phyloP scores from a whole-genome alignment of 768 basidiomycete genomes.

The Tricholoma terreum region DNA sequence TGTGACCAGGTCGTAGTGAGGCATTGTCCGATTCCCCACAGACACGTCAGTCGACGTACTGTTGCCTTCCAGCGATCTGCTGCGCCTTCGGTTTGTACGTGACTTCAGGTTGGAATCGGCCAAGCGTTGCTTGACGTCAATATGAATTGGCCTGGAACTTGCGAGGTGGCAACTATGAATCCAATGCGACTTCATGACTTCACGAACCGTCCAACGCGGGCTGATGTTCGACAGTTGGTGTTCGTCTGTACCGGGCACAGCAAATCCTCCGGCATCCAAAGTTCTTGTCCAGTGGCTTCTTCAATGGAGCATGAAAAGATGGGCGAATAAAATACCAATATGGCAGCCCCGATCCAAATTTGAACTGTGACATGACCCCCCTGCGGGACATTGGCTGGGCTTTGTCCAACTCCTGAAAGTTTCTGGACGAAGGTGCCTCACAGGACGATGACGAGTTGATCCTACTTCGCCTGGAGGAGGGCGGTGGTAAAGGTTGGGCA shows the following conservation, averaged over 20 bases:
- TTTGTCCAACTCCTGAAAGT: slow-evolving; percentile 1
- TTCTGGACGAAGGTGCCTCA: not conserved
- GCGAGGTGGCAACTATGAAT: slow-evolving; percentile 53
- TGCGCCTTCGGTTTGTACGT: slow-evolving; percentile 61
- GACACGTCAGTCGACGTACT: slow-evolving; percentile 35
- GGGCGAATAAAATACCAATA: slow-evolving; percentile 39
- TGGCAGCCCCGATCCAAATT: slow-evolving; percentile 78
- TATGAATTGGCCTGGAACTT: slow-evolving; percentile 53
- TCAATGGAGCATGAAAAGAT: not conserved
- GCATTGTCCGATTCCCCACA: too few species aligned
- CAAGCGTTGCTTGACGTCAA: slow-evolving; percentile 60
- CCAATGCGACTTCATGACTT: slow-evolving; percentile 44
- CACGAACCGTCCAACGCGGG: slow-evolving; percentile 77
- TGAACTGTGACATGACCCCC: slow-evolving; percentile 2
- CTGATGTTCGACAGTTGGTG: slow-evolving; percentile 56
- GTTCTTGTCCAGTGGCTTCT: not conserved
- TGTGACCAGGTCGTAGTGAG: too few species aligned
- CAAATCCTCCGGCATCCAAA: slow-evolving; percentile 70
- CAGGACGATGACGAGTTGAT: slow-evolving; percentile 20
- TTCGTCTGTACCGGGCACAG: slow-evolving; percentile 39
- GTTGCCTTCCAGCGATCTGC: slow-evolving; percentile 45
- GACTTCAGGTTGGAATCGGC: slow-evolving; percentile 37
- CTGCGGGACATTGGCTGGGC: not conserved
- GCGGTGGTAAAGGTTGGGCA: slow-evolving; percentile 60
- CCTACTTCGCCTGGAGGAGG: slow-evolving; percentile 25